Evolutionary conservation across 2,329 filamentous ascomycete species (phyloP).

Genomic region (Grosmannia clavigera): DNA sequence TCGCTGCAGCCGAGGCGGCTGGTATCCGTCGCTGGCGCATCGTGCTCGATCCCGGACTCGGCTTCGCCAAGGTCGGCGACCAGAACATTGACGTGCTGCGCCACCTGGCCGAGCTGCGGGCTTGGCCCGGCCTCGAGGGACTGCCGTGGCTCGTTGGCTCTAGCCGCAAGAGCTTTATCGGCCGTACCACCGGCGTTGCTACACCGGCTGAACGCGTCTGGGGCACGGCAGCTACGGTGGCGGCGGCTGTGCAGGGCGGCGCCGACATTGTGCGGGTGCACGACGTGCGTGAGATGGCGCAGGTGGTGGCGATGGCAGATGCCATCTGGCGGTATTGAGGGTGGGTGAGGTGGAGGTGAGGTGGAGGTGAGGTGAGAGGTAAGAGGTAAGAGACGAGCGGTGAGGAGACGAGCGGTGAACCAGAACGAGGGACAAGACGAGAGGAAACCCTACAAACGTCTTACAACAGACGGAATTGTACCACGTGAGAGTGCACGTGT

Average conservation of each 20-base stretch:
- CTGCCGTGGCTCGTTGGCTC: conserved; percentile 83
- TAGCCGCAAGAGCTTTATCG: conserved; percentile 84
- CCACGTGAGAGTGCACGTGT: no score
- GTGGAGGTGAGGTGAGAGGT: no score
- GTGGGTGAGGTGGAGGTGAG: not conserved
- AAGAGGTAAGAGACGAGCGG: no score
- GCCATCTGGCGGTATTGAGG: conserved; percentile 61
- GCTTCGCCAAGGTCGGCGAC: conserved; percentile 73
- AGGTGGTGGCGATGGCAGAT: conserved; percentile 79
- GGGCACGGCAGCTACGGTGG: conserved; percentile 82
- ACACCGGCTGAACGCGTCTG: conserved; percentile 59
- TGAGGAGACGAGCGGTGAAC: no score
- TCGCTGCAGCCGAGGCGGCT: conserved; percentile 62
- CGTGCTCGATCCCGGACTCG: conserved; percentile 83
- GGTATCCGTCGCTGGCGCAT: conserved; percentile 90
- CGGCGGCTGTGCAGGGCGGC: conserved; percentile 73
- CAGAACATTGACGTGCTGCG: conserved; percentile 77
- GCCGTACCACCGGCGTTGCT: conserved; percentile 63
- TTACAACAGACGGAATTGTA: no score
- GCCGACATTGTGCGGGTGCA: conserved; percentile 90
- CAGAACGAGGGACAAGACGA: no score
- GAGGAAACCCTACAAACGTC: no score
- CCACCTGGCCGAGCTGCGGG: conserved; percentile 49
- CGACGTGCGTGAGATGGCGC: conserved; percentile 74
- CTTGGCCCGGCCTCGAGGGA: conserved; percentile 50